phyloP scores from a whole-genome alignment of 2,329 filamentous ascomycete genomes.

The Fusarium pseudoanthophilum region DNA sequence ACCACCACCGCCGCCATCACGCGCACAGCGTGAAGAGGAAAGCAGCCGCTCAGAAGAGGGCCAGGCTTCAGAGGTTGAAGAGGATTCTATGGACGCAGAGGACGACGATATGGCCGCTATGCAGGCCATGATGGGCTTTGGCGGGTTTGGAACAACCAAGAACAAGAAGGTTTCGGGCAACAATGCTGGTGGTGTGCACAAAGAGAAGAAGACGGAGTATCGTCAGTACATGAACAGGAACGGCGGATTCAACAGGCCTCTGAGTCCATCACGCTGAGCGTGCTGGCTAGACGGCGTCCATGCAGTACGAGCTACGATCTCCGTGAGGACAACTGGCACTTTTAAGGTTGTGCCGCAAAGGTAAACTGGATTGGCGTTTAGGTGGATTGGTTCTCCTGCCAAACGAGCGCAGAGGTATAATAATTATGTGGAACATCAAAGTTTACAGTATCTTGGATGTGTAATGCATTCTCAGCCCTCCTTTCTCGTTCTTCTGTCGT shows the following conservation, averaged over 20 bases:
- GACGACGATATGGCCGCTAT: conserved; percentile 79
- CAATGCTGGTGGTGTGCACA: conserved; percentile 81
- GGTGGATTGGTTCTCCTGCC: background rate
- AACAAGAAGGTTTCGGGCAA: conserved; percentile 90
- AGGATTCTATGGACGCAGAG: conserved; percentile 48
- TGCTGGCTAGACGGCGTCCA: background rate
- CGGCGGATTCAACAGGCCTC: conserved; percentile 83
- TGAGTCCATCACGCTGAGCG: conserved; percentile 65
- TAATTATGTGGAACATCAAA: background rate
- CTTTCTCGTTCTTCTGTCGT: background rate
- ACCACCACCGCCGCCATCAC: conserved; percentile 28
- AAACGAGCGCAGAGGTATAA: background rate
- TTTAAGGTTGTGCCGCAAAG: background rate
- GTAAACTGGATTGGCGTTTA: background rate
- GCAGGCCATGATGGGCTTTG: conserved; percentile 90
- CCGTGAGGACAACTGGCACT: background rate
- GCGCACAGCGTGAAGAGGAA: conserved; percentile 21
- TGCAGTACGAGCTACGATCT: conserved; percentile 7
- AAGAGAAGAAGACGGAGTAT: conserved; percentile 95
- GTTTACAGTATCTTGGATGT: background rate
- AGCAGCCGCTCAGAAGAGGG: conserved; percentile 21
- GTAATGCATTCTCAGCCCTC: background rate
- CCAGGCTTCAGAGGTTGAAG: conserved; percentile 23
- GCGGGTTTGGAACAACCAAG: conserved; percentile 86
- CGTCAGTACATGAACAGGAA: conserved; percentile 95